Percentiles rank a stretch among this genome's conserved stretches.
phyloP scores from a whole-genome alignment of 2,329 filamentous ascomycete genomes.

The Cercospora sojina region DNA sequence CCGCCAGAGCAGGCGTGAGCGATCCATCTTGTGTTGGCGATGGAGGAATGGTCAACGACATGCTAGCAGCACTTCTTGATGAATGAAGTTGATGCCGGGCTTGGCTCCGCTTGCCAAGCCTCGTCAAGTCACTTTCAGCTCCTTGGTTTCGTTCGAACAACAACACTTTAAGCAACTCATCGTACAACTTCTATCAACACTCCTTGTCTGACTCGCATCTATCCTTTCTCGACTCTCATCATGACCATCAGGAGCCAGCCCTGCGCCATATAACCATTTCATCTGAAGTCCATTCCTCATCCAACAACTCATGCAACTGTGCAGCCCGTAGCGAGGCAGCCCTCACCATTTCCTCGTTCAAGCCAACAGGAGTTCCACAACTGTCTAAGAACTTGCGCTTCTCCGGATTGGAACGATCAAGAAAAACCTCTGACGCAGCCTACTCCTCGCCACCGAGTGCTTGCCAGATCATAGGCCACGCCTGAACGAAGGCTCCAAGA shows the following conservation, averaged over 20 bases:
- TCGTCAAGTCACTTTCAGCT: not conserved
- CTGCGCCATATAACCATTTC: not conserved
- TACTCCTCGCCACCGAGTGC: not conserved
- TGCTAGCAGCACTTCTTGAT: not conserved
- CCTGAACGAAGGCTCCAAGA: not conserved
- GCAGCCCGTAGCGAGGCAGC: not conserved
- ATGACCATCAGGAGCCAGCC: not conserved
- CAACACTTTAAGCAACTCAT: not conserved
- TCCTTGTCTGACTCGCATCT: not conserved
- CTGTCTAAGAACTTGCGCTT: not conserved
- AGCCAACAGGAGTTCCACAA: not conserved
- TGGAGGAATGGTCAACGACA: not conserved
- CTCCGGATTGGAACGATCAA: not conserved
- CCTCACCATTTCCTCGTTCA: not conserved
- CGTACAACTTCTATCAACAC: not conserved
- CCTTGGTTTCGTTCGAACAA: not conserved
- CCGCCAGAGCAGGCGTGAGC: conserved; percentile 16
- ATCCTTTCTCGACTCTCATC: not conserved
- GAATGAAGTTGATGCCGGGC: not conserved
- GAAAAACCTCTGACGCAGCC: not conserved
- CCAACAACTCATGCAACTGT: not conserved
- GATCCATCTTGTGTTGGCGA: conserved; percentile 20
- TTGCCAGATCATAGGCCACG: not conserved
- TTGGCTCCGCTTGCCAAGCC: not conserved
- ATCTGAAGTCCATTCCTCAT: not conserved